These are phyloP conservation scores for Blastobotrys americana DNA, from an alignment of 805 yeast genomes.

Conservation along the genomic window DNA sequence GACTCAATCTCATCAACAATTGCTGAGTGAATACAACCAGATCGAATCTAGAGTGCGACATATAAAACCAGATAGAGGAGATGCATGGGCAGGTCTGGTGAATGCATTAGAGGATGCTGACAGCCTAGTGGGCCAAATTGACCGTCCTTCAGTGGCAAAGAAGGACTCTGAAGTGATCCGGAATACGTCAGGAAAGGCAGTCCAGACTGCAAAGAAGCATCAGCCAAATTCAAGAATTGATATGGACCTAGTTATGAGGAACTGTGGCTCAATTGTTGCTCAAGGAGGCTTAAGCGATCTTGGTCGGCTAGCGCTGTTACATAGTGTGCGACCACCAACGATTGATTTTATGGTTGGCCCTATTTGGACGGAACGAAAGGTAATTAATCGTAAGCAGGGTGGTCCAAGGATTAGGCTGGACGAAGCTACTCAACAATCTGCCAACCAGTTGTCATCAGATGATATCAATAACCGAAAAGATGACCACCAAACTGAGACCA, in stretches of 20 bases:
- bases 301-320: constrained; percentile 4
- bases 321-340: constrained; percentile 41
- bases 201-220: background rate
- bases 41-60: background rate
- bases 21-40: background rate
- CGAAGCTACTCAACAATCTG: constrained; percentile 40
- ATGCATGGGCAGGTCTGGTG: background rate
- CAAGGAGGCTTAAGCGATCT: background rate
- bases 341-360: constrained; percentile 68
- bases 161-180: background rate
- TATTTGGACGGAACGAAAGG: constrained; percentile 50
- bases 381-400: constrained; percentile 3
- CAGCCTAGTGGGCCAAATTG: background rate
- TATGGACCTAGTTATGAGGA: constrained; percentile 3
- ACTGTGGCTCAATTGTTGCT: background rate
- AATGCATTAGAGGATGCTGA: background rate
- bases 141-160: background rate
- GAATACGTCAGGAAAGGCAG: background rate
- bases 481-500: constrained; percentile 41
- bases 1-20: no score
- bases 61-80: background rate
- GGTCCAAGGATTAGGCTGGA: constrained; percentile 36
- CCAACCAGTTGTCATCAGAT: constrained; percentile 33
- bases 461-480: constrained; percentile 36
- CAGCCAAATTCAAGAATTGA: constrained; percentile 2